Base-by-base conservation (phyloP, 768 basidiomycete species). In the Amanita inopinata region DNA sequence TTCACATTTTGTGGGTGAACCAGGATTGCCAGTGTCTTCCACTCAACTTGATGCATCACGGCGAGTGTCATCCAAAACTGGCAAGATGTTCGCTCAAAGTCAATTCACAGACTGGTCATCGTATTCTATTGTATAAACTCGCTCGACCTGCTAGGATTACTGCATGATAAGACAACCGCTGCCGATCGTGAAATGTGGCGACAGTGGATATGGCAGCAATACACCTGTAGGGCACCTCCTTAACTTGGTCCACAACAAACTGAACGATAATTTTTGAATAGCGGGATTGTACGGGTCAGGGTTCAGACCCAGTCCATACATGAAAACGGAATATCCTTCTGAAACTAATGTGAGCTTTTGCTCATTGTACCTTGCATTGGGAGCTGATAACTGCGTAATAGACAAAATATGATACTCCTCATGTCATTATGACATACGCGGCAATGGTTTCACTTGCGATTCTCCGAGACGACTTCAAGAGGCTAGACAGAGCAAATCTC, bases 391-490 rank as follows among this genome's bases (percentile, higher is more conserved):
- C 30, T 5, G 54, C 50, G 15, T 53, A 59, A 18, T 68, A 73
- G 50, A 59, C 65, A 7, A 67, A 71, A 25, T 76, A 78, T 54
- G 74, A 84, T 49, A 70, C 74, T 12, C 85, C 88, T 0, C 84
- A 97, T 58, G 65, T 97, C 11, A 89, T 96, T 42, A 87, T 91
- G 74, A 92, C 93, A 5, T 99, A 98, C 54, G 89, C 91, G 1
- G 89, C 92, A 0, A 57, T 99, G 8, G 63, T 96, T 3, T 73
- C 77, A 0, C 79, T 99, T 8, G 77, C 83, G 0, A 82, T 96
- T 48, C 70, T 99, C 18, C 73, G 85, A n/a, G 94, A 96, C 54
- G 80, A 88, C 50, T 83, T 93, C 52, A 60, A 73, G 24, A 65
- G 63, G 42, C 64, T 99, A 17, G 75, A 97, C 53, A 71, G 80